phyloP scores from a whole-genome alignment of 2,329 filamentous ascomycete genomes.

The Aaosphaeria arxii region DNA sequence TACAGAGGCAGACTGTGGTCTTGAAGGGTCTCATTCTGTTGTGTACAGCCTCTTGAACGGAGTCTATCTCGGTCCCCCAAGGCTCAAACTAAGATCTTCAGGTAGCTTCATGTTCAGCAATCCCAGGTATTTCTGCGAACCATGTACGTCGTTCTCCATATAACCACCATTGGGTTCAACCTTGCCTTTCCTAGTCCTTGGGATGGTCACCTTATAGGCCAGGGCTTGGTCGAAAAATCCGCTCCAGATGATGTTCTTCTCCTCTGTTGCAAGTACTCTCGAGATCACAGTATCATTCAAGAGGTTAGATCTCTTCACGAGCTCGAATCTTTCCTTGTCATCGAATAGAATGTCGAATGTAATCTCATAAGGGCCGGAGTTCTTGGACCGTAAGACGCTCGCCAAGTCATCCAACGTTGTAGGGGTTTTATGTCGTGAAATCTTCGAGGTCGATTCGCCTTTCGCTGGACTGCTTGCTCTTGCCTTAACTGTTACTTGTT shows the following conservation, averaged over 20 bases:
- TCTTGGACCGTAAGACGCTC: conserved; percentile 13
- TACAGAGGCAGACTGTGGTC: no score
- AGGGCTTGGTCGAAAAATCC: conserved; percentile 22
- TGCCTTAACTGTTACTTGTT: neutral
- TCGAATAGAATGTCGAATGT: conserved; percentile 8
- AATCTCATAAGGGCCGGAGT: conserved; percentile 8
- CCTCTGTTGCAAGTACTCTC: conserved; percentile 7
- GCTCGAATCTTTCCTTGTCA: conserved; percentile 2
- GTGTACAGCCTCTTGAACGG: no score
- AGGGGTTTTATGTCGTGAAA: neutral
- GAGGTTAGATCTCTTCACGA: conserved; percentile 13
- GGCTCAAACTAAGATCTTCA: conserved; percentile 4
- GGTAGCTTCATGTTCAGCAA: conserved; percentile 13
- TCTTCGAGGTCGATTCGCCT: neutral
- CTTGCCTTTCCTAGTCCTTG: conserved; percentile 12
- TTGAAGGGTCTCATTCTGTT: no score
- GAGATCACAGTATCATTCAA: conserved; percentile 11
- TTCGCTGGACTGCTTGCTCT: neutral
- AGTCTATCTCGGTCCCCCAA: no score
- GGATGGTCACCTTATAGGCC: conserved; percentile 22
- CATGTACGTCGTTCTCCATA: conserved; percentile 20
- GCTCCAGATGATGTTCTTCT: conserved; percentile 16
- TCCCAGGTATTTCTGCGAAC: conserved; percentile 14
- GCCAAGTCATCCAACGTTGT: conserved; percentile 14
- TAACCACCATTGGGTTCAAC: conserved; percentile 12